Evolutionary conservation across 352 stramenopile genomes (phyloP).

Genomic region (Pythium grandisporangium): DNA sequence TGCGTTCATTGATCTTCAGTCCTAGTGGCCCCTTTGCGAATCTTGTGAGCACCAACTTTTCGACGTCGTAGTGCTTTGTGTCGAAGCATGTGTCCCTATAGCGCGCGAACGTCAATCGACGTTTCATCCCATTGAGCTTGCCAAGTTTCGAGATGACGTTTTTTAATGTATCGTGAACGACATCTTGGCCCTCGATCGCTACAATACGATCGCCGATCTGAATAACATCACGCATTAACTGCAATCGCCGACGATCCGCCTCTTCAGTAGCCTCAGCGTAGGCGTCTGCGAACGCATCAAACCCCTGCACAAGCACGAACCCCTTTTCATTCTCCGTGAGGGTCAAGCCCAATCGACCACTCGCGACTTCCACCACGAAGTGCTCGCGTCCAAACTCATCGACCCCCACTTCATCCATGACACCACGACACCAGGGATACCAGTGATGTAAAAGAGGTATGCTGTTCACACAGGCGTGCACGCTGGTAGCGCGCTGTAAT

Average conservation of each 20-base stretch:
- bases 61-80: conserved; percentile 28
- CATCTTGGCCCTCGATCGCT: conserved; percentile 32
- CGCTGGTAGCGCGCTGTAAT: too few relatives aligned
- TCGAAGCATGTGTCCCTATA: conserved; percentile 22
- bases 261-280: conserved; percentile 21
- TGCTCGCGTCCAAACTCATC: conserved; percentile 41
- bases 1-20: conserved; percentile 28
- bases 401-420: conserved; percentile 17
- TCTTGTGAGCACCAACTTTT: conserved; percentile 34
- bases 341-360: conserved; percentile 40
- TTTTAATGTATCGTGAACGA: conserved; percentile 25
- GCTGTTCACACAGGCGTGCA: too few relatives aligned
- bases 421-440: too few relatives aligned
- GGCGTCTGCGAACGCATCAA: conserved; percentile 15
- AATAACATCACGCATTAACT: conserved; percentile 21
- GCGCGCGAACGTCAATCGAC: conserved; percentile 36
- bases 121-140: conserved; percentile 26
- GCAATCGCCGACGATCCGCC: conserved; percentile 20
- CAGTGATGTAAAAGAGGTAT: too few relatives aligned
- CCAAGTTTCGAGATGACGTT: conserved; percentile 35
- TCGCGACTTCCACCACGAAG: conserved; percentile 32
- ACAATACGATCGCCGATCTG: conserved; percentile 38
- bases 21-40: conserved; percentile 36
- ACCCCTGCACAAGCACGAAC: conserved; percentile 31
- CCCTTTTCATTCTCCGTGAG: conserved; percentile 34